These are phyloP conservation scores for Ammopiptanthus mongolicus DNA, from an alignment of 306 rosid species.

Conservation along the genomic window DNA sequence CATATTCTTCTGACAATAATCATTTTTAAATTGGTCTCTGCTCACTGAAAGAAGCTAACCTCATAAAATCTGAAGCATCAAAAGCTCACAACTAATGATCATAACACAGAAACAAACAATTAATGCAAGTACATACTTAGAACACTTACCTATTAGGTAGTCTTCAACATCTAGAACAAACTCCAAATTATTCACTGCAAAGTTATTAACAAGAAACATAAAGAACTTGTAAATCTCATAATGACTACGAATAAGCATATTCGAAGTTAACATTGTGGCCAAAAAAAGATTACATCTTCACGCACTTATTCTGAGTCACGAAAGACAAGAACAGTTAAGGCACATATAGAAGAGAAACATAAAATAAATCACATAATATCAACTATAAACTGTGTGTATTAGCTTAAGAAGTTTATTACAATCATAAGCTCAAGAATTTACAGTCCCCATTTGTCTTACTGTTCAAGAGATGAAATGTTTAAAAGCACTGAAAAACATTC, in stretches of 20 bases:
- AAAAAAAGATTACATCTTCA: background rate
- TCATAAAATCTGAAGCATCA: background rate
- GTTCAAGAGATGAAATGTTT: background rate
- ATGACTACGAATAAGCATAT: background rate
- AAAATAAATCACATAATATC: background rate
- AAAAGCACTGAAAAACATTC: background rate
- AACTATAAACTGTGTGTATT: background rate
- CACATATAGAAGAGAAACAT: background rate
- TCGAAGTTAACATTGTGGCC: background rate
- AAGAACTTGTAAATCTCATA: background rate
- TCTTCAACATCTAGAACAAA: conserved; percentile 84
- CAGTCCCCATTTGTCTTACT: background rate
- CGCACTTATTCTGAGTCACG: background rate
- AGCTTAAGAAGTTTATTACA: background rate
- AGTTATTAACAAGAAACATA: conserved; percentile 11
- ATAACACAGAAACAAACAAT: background rate
- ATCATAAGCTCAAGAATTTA: background rate
- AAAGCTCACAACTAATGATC: background rate
- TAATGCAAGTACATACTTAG: background rate
- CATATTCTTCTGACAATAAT: background rate
- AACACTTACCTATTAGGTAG: conserved; percentile 74
- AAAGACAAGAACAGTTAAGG: background rate
- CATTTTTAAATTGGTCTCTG: conserved; percentile 3
- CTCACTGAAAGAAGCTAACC: conserved; percentile 2
- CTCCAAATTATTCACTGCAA: conserved; percentile 70